Conservation (phyloP, 768 basidiomycete genomes). For the Thelephora ganbajun region DNA sequence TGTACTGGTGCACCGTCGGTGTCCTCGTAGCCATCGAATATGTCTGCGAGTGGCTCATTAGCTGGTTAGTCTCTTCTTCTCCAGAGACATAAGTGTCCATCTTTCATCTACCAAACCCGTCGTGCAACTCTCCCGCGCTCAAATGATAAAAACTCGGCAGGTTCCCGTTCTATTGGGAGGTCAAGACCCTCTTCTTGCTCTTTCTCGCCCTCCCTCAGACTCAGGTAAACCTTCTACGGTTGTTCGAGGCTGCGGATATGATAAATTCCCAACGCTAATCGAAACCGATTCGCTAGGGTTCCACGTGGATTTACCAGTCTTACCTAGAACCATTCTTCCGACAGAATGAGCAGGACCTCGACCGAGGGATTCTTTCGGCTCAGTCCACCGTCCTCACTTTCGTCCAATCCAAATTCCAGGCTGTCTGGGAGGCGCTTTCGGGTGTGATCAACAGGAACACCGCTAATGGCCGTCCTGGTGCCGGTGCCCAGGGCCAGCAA, state of each 20-base stretch:
- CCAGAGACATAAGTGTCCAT: conserved; percentile 4
- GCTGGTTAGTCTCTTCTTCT: conserved; percentile 32
- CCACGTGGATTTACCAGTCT: conserved; percentile 46
- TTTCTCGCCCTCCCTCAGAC: conserved; percentile 60
- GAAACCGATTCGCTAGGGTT: conserved; percentile 31
- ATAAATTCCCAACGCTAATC: neutral
- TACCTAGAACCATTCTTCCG: conserved; percentile 49
- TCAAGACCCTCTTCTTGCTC: conserved; percentile 52
- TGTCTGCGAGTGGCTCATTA: conserved; percentile 45
- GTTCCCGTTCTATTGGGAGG: conserved; percentile 69
- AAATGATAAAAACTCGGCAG: conserved; percentile 18
- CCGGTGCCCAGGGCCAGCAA: conserved; percentile 9
- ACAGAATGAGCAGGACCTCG: conserved; percentile 45
- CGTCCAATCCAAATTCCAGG: conserved; percentile 33
- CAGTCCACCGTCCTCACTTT: conserved; percentile 43
- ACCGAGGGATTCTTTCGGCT: conserved; percentile 39
- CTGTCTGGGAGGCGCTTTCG: conserved; percentile 34
- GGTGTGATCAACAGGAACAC: conserved; percentile 28
- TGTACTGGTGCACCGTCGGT: conserved; percentile 55
- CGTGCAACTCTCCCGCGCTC: neutral
- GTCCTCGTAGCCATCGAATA: conserved; percentile 49
- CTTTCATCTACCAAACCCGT: conserved; percentile 1
- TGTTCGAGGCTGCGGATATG: too few species aligned
- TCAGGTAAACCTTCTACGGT: conserved; percentile 26
- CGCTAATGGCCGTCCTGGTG: conserved; percentile 12